Evolutionary conservation across 2,329 filamentous ascomycete species (phyloP).

Genomic region (Trichoderma atroviride): DNA sequence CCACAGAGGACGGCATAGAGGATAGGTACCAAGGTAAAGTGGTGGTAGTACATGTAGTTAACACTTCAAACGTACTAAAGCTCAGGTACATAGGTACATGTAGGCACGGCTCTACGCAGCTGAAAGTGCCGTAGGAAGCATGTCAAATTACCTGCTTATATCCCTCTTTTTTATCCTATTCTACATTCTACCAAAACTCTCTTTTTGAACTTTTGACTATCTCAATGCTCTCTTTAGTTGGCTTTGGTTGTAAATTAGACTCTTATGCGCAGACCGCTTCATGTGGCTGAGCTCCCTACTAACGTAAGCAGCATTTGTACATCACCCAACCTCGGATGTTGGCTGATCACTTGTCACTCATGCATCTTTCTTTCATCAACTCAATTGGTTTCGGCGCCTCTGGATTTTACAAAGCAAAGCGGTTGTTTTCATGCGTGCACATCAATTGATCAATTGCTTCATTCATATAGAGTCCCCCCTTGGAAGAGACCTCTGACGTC

Average conservation of each 20-base stretch:
- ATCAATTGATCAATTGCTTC: background rate
- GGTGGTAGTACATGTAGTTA: too few species aligned
- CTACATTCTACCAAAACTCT: too few species aligned
- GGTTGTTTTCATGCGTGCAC: background rate
- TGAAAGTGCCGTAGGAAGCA: too few species aligned
- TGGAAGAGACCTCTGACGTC: background rate
- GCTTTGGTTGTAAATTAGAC: background rate
- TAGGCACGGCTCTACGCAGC: too few species aligned
- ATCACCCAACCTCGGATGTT: background rate
- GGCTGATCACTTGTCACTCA: background rate
- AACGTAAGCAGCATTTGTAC: constrained; percentile 10
- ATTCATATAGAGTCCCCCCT: background rate
- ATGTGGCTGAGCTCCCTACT: constrained; percentile 14
- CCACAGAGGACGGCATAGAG: too few species aligned
- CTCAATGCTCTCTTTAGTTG: too few species aligned
- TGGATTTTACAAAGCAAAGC: background rate
- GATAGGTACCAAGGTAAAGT: too few species aligned
- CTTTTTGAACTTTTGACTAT: too few species aligned
- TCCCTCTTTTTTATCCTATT: too few species aligned
- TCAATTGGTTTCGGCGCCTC: background rate
- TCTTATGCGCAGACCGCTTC: background rate
- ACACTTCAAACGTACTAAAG: too few species aligned
- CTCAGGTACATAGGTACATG: too few species aligned
- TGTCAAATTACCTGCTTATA: too few species aligned
- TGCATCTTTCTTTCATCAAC: background rate